A percentile compares a stretch with the other conserved stretches of the same genome.
Conservation (phyloP, 164 flowering plant species). For the Santalum album region DNA sequence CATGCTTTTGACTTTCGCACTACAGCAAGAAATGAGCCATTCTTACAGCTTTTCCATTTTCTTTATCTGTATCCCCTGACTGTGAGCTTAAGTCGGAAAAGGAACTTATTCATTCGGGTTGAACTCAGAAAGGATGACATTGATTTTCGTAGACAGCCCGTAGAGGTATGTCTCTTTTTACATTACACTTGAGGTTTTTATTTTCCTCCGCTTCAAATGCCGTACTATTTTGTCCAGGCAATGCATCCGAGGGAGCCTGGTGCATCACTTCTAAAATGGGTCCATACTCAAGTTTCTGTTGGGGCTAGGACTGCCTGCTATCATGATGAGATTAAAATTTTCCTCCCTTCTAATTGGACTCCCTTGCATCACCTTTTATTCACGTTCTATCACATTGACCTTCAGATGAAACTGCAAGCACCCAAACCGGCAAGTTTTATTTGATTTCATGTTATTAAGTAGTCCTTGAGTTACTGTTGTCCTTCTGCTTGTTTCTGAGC, state of each 20-base stretch:
- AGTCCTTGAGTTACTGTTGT: background rate
- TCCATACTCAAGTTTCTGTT: slow-evolving; percentile 91
- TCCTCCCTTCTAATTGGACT: slow-evolving; percentile 78
- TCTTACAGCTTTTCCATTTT: slow-evolving; percentile 87
- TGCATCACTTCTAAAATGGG: slow-evolving; percentile 64
- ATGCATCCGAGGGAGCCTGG: slow-evolving; percentile 74
- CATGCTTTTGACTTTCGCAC: slow-evolving; percentile 93
- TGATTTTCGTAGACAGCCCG: slow-evolving; percentile 75
- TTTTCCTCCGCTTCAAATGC: slow-evolving; percentile 1
- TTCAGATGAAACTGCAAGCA: slow-evolving; percentile 91
- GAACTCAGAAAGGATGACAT: slow-evolving; percentile 87
- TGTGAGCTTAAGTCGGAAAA: slow-evolving; percentile 83
- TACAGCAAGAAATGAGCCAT: slow-evolving; percentile 85
- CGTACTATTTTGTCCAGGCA: slow-evolving; percentile 39
- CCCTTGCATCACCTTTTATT: slow-evolving; percentile 84
- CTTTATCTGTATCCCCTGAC: slow-evolving; percentile 86
- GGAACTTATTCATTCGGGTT: slow-evolving; percentile 78
- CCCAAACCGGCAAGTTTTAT: slow-evolving; percentile 75
- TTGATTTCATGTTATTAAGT: no score
- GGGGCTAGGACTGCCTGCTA: slow-evolving; percentile 79
- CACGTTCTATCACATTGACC: slow-evolving; percentile 90
- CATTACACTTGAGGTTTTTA: background rate
- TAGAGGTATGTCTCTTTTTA: slow-evolving; percentile 48
- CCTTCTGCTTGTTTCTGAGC: background rate
- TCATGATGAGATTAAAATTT: slow-evolving; percentile 92